These are phyloP conservation scores for Poa annua DNA, from an alignment of 176 grass and related monocot genomes.

Conservation along the genomic window DNA sequence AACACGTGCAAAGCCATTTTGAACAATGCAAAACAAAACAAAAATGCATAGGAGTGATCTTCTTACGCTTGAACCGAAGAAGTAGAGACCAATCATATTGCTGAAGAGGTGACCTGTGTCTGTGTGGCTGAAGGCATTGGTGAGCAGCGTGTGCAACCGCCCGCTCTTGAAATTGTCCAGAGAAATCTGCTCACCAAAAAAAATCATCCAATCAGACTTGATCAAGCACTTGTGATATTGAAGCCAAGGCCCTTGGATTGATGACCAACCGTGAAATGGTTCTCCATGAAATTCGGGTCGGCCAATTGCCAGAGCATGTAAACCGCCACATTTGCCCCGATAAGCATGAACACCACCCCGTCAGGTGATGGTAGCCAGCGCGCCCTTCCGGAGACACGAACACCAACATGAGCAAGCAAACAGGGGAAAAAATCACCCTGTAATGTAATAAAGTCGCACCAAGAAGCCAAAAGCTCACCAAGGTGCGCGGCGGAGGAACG, in stretches of 20 bases:
- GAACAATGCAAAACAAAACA: neutral
- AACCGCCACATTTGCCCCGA: constrained; percentile 73
- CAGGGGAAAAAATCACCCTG: neutral
- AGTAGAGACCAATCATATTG: constrained; percentile 88
- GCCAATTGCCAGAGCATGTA: constrained; percentile 75
- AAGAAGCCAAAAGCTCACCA: constrained; percentile 45
- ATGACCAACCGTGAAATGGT: constrained; percentile 72
- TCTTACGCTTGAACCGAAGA: constrained; percentile 83
- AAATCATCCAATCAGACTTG: constrained; percentile 25
- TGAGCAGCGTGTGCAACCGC: constrained; percentile 84
- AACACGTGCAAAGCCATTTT: constrained; percentile 9
- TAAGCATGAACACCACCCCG: constrained; percentile 49
- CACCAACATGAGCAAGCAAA: constrained; percentile 41
- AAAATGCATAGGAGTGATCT: neutral
- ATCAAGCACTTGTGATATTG: neutral
- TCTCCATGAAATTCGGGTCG: constrained; percentile 66
- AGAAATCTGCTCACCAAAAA: constrained; percentile 66
- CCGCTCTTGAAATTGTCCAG: constrained; percentile 83
- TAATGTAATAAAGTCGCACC: neutral
- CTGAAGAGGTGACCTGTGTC: constrained; percentile 56
- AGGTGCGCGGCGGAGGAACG: constrained; percentile 11
- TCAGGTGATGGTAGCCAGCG: constrained; percentile 45
- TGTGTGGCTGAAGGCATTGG: constrained; percentile 78
- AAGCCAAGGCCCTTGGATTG: neutral
- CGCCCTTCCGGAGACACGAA: constrained; percentile 49